These are phyloP conservation scores for Lachnellula hyalina DNA, from an alignment of 2,329 filamentous ascomycete genomes.

Conservation along the genomic window DNA sequence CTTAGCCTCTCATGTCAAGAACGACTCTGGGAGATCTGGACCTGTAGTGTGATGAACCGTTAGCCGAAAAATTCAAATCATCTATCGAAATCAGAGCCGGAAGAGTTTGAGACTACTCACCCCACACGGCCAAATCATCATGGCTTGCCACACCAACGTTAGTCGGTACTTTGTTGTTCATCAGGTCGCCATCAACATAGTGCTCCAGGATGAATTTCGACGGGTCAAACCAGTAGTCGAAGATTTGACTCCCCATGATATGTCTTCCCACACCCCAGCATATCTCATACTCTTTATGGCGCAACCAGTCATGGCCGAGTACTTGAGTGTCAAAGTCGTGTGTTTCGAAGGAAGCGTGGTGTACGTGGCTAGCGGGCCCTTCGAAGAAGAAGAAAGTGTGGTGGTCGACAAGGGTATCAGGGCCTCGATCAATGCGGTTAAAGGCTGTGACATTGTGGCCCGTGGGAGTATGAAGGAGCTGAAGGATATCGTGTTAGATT, in stretches of 20 bases:
- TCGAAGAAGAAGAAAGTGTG: constrained; percentile 48
- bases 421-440: constrained; percentile 48
- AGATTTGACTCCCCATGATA: constrained; percentile 65
- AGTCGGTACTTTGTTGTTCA: constrained; percentile 38
- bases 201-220: constrained; percentile 61
- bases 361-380: constrained; percentile 33
- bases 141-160: constrained; percentile 13
- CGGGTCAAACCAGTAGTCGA: constrained; percentile 62
- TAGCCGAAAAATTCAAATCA: no score
- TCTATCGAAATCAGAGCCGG: no score
- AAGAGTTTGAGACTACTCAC: constrained; percentile 15
- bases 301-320: constrained; percentile 65
- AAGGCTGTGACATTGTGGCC: constrained; percentile 42
- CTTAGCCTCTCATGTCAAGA: no score
- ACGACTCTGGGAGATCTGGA: no score
- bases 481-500: no score
- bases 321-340: constrained; percentile 67
- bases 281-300: constrained; percentile 54
- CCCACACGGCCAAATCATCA: constrained; percentile 25
- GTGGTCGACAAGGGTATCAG: constrained; percentile 44
- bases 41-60: no score
- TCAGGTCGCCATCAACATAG: constrained; percentile 65
- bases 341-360: constrained; percentile 66
- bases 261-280: constrained; percentile 70
- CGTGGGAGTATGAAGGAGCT: constrained; percentile 18